Evolutionary conservation across 2,329 filamentous ascomycete genomes (phyloP).

Genomic region (Trichophyton rubrum): DNA sequence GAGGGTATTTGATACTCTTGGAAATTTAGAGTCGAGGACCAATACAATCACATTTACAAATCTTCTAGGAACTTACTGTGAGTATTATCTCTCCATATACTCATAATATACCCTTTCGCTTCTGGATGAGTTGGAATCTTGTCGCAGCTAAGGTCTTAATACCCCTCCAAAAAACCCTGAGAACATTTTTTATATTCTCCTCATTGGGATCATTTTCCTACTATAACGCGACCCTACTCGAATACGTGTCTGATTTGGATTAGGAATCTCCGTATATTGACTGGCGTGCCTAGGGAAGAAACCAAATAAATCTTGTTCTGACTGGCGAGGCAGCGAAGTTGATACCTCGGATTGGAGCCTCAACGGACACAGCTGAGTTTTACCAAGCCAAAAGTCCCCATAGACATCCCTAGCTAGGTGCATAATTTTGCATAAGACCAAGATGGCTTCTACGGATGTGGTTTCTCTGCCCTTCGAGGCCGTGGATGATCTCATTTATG

Average conservation of each 20-base stretch:
- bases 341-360: too few relatives aligned
- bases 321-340: too few relatives aligned
- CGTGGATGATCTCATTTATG: conserved; percentile 85
- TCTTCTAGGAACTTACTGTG: neutral
- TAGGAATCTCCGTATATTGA: neutral
- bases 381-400: too few relatives aligned
- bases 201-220: too few relatives aligned
- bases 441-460: neutral
- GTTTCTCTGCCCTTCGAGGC: conserved; percentile 55
- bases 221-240: neutral
- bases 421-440: neutral
- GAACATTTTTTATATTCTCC: neutral
- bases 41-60: neutral
- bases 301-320: too few relatives aligned
- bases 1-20: neutral
- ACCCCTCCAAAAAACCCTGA: neutral
- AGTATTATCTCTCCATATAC: neutral
- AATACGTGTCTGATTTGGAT: neutral
- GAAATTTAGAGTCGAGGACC: neutral
- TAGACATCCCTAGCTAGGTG: neutral
- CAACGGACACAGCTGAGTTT: too few relatives aligned
- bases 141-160: neutral
- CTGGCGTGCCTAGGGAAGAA: neutral
- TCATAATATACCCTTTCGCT: neutral
- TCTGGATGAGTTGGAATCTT: neutral